Evolutionary conservation across 2,329 filamentous ascomycete species (phyloP), one percentile per base, ranked within the genome.

Genomic region (Claviceps sp.): DNA sequence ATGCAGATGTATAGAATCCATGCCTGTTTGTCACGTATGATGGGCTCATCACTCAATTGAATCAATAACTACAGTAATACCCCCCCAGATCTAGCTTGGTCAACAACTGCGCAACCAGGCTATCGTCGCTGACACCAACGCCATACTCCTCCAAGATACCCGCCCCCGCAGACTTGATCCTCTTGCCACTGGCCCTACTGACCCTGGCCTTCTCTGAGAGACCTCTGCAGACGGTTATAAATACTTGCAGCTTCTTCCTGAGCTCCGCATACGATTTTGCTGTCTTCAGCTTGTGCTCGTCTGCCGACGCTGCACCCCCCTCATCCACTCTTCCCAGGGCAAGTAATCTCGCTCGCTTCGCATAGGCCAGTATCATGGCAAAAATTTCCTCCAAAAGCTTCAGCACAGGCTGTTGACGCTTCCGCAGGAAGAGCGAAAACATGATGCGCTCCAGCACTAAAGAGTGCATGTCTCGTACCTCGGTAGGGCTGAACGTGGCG

Each of bases 361-460:
- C 81, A 61, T 93, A 93, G 13, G 74, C 70, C 11, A 95, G 70
- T n/a, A 95, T 77, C 0, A 80, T 67, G 1, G 73, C 72, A 56
- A 94, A 91, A 1, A 91, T 85, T 17, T 86, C 84, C 55, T 94
- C 85, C 0, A 95, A 69, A 0, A 94, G 69, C 41, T 77, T 78
- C 56, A 89, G 72, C 0, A 89, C 79, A 1, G 87, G 83, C 54
- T 81, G 74, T 64, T 95, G 89, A 39, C 85, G 75, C 60, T 85
- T 87, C 54, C 85, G 77, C 2, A 95, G 70, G 14, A 95, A 75
- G 0, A 93, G 70, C 0, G 81, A 80, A 55, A 82, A 80, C 69
- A 90, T 78, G 47, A 94, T 89, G 49, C 81, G 75, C 62, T 94
- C 85, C 2, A 95, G 73, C 7, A 84, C 78, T 38, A 78, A 73